phyloP scores from a whole-genome alignment of 164 flowering plant species.

The Buxus sempervirens region DNA sequence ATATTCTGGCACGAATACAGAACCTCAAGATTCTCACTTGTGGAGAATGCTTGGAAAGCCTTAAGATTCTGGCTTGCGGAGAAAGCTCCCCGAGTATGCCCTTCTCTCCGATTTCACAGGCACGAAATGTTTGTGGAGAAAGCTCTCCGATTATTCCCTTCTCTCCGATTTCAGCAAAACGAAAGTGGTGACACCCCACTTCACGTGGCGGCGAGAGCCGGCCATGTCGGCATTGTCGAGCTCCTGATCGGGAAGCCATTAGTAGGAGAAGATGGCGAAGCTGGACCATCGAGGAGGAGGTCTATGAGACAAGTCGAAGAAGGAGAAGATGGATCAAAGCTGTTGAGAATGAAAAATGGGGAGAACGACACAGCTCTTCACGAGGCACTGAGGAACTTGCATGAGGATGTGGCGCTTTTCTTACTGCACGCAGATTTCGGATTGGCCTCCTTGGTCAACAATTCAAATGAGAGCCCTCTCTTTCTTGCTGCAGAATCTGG shows the following conservation, averaged over 20 bases:
- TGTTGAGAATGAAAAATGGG: conserved; percentile 11
- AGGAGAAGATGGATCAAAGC: background rate
- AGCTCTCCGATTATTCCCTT: background rate
- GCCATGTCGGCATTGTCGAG: conserved; percentile 6
- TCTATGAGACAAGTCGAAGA: conserved; percentile 2
- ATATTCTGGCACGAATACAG: no score
- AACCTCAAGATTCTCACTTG: no score
- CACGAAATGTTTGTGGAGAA: background rate
- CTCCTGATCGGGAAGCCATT: background rate
- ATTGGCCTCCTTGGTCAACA: background rate
- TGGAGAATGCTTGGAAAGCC: no score
- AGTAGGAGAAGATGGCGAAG: no score
- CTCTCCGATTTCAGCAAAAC: conserved; percentile 2
- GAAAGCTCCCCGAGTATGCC: no score
- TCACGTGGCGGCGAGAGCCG: conserved; percentile 14
- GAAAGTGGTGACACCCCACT: conserved; percentile 13
- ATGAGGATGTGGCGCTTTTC: background rate
- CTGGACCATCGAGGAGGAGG: no score
- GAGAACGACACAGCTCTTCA: conserved; percentile 16
- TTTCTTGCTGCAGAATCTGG: conserved; percentile 15
- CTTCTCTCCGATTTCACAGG: no score
- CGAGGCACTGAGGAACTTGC: conserved; percentile 14
- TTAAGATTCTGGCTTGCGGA: no score
- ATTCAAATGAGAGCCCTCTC: conserved; percentile 12
- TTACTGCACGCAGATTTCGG: conserved; percentile 5